These are phyloP conservation scores for Fagopyrum esculentum DNA, from an alignment of 148 eudicot species.

Conservation along the genomic window DNA sequence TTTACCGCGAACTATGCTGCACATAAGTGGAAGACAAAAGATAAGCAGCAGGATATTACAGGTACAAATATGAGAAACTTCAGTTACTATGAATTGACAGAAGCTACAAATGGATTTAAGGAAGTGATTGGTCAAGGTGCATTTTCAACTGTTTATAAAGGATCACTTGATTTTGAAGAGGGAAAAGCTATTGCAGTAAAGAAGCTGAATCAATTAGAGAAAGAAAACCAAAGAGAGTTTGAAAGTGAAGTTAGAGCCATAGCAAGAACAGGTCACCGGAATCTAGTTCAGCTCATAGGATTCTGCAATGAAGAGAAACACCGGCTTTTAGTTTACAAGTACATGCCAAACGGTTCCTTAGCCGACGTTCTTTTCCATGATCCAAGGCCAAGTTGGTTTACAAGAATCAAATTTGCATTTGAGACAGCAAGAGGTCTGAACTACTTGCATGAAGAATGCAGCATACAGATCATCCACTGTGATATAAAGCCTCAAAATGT, in stretches of 20 bases:
- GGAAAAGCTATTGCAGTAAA: not conserved
- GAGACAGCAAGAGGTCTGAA: constrained; percentile 35
- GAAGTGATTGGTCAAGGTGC: constrained; percentile 10
- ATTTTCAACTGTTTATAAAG: constrained; percentile 8
- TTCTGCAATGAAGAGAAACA: constrained; percentile 42
- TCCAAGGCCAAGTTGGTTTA: constrained; percentile 30
- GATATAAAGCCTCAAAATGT: constrained; percentile 69
- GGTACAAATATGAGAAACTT: constrained; percentile 7
- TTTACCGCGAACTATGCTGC: not conserved
- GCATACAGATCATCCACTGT: constrained; percentile 58
- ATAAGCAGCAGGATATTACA: not conserved
- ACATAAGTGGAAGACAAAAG: not conserved
- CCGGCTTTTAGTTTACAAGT: constrained; percentile 41
- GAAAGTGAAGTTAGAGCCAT: constrained; percentile 35
- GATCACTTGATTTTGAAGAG: constrained; percentile 1
- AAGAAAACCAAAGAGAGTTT: constrained; percentile 44
- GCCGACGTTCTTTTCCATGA: constrained; percentile 32
- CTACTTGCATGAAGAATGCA: constrained; percentile 56
- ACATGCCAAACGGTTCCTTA: constrained; percentile 38
- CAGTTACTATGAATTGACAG: not conserved
- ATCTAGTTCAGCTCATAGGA: constrained; percentile 38
- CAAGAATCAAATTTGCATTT: constrained; percentile 21
- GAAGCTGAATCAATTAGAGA: not conserved
- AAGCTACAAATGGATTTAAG: constrained; percentile 8
- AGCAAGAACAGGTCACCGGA: constrained; percentile 37